Conservation (phyloP, 2,329 filamentous ascomycete species). For the Claviceps quebecensis region DNA sequence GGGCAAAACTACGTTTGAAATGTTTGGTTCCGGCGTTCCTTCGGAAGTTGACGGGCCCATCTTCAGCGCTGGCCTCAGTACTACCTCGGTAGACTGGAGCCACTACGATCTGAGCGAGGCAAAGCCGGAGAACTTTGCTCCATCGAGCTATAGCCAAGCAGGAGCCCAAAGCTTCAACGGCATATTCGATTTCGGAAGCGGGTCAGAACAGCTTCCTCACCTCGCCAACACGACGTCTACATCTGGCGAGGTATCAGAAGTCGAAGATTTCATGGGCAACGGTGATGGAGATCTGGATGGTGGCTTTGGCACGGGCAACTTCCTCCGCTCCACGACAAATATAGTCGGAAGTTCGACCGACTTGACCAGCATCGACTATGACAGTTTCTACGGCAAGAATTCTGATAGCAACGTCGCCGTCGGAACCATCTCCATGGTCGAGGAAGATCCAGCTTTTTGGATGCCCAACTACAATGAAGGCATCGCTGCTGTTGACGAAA, state of each 20-base stretch:
- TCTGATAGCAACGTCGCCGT: constrained; percentile 24
- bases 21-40: constrained; percentile 32
- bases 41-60: constrained; percentile 42
- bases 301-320: constrained; percentile 31
- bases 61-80: constrained; percentile 47
- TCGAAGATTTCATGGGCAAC: constrained; percentile 42
- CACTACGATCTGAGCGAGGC: constrained; percentile 33
- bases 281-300: constrained; percentile 34
- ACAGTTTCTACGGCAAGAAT: constrained; percentile 39
- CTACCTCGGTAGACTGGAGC: constrained; percentile 34
- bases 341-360: constrained; percentile 28
- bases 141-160: constrained; percentile 41
- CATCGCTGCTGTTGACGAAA: constrained; percentile 22
- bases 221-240: constrained; percentile 45
- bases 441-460: constrained; percentile 38
- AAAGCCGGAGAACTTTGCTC: constrained; percentile 33
- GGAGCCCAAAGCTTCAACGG: constrained; percentile 35
- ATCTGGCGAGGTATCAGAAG: constrained; percentile 54
- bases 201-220: constrained; percentile 39
- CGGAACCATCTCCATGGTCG: constrained; percentile 33
- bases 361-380: constrained; percentile 37
- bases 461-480: constrained; percentile 31
- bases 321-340: constrained; percentile 31
- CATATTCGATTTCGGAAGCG: constrained; percentile 35
- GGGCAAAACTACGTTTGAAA: constrained; percentile 32